Evolutionary conservation across 495 filamentous ascomycete genomes (phyloP).

Genomic region (Cryomyces minteri): DNA sequence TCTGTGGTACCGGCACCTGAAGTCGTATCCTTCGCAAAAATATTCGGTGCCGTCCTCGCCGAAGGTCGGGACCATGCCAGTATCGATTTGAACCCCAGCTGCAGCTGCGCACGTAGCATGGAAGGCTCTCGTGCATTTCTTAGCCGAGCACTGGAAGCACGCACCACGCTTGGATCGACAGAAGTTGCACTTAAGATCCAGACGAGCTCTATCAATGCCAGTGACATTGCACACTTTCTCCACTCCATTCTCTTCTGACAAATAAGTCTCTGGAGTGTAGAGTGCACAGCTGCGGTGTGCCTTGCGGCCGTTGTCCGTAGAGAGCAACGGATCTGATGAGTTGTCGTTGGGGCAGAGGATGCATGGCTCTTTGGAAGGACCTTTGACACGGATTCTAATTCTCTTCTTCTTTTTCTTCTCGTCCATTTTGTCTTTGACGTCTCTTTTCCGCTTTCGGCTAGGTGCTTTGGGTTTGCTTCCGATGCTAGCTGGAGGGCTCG

Average conservation of each 20-base stretch:
- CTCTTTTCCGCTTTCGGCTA: slow-evolving; percentile 39
- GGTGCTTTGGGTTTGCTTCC: slow-evolving; percentile 37
- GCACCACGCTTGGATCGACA: slow-evolving; percentile 86
- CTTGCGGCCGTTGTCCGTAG: slow-evolving; percentile 72
- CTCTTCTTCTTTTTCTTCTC: slow-evolving; percentile 48
- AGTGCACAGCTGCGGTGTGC: slow-evolving; percentile 80
- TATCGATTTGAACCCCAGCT: slow-evolving; percentile 81
- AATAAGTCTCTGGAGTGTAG: slow-evolving; percentile 83
- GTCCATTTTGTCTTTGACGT: slow-evolving; percentile 30
- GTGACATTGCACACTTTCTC: slow-evolving; percentile 63
- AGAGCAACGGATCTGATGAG: slow-evolving; percentile 62
- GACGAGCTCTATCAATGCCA: slow-evolving; percentile 65
- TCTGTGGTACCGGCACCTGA: slow-evolving; percentile 85
- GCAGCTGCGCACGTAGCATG: slow-evolving; percentile 88
- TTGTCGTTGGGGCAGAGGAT: slow-evolving; percentile 87
- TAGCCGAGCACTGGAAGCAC: slow-evolving; percentile 91
- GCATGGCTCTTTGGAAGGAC: slow-evolving; percentile 64
- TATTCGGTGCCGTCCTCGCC: slow-evolving; percentile 86
- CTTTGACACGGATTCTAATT: slow-evolving; percentile 47
- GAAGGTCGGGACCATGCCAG: slow-evolving; percentile 67
- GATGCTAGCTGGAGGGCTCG: slow-evolving; percentile 65
- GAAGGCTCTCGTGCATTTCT: slow-evolving; percentile 86
- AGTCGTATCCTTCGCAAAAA: slow-evolving; percentile 71
- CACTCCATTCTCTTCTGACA: slow-evolving; percentile 46
- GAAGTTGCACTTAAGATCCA: slow-evolving; percentile 85